phyloP scores from a whole-genome alignment of 306 rosid genomes.

The Elaeagnus macrophylla region DNA sequence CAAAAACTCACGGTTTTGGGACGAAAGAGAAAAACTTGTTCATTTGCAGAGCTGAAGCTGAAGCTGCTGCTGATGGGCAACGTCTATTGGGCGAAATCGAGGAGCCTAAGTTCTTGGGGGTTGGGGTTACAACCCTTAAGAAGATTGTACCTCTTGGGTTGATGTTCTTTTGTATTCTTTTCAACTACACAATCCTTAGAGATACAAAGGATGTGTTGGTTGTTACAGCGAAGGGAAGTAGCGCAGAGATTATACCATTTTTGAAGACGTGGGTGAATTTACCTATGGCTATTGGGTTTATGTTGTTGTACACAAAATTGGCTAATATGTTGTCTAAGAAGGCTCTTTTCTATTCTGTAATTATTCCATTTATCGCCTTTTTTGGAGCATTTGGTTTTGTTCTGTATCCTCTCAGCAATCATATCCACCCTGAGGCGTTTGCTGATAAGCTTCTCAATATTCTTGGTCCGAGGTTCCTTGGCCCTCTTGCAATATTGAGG shows the following conservation, averaged over 20 bases:
- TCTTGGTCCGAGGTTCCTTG: conserved; percentile 86
- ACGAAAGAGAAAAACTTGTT: conserved; percentile 32
- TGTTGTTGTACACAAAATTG: conserved; percentile 71
- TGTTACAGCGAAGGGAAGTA: conserved; percentile 84
- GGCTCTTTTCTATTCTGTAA: conserved; percentile 78
- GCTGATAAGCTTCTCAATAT: conserved; percentile 68
- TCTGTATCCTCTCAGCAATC: conserved; percentile 67
- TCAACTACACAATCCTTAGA: conserved; percentile 83
- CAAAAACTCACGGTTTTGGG: conserved; percentile 30
- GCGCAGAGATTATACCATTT: conserved; percentile 94
- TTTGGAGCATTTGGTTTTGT: conserved; percentile 91
- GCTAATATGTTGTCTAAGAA: conserved; percentile 71
- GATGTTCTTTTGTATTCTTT: conserved; percentile 92
- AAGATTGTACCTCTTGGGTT: conserved; percentile 82
- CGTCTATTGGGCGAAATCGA: conserved; percentile 38
- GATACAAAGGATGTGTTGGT: conserved; percentile 90
- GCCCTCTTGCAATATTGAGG: conserved; percentile 86
- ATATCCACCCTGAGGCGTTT: conserved; percentile 73
- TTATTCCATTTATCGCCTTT: conserved; percentile 78
- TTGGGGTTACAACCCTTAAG: conserved; percentile 54
- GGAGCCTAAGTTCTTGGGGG: conserved; percentile 58
- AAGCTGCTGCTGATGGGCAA: conserved; percentile 52
- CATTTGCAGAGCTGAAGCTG: conserved; percentile 74
- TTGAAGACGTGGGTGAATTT: conserved; percentile 90
- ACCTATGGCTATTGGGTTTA: conserved; percentile 94